Evolutionary conservation across 1,284 basidiomycete species (phyloP).

Genomic region (Trametes versicolor): DNA sequence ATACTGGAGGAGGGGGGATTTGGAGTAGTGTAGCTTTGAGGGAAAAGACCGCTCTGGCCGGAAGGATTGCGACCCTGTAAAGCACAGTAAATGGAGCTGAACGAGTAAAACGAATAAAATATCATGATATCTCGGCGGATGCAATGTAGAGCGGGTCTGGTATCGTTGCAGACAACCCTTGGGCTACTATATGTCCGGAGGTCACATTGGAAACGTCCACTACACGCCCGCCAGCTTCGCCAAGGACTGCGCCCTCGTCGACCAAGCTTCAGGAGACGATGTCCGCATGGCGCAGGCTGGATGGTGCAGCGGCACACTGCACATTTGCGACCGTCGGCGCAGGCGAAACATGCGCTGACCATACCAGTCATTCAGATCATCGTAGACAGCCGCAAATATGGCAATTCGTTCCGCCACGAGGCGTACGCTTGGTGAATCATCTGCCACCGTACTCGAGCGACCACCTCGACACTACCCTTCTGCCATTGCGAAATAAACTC

Average conservation of each 20-base stretch:
- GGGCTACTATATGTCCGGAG: slow-evolving; percentile 5
- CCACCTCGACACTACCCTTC: not conserved
- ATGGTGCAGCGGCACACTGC: slow-evolving; percentile 1
- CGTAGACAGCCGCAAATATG: not conserved
- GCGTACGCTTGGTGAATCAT: not conserved
- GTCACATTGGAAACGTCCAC: slow-evolving; percentile 16
- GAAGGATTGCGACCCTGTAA: slow-evolving; percentile 84
- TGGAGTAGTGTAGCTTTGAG: slow-evolving; percentile 87
- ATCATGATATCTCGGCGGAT: slow-evolving; percentile 4
- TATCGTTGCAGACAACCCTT: not conserved
- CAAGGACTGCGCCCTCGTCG: slow-evolving; percentile 2
- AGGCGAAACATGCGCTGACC: not conserved
- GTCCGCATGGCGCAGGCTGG: slow-evolving; percentile 1
- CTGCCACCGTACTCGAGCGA: not conserved
- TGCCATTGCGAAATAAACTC: slow-evolving; percentile 44
- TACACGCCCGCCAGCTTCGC: not conserved
- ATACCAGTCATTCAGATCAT: not conserved
- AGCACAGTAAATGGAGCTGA: slow-evolving; percentile 33
- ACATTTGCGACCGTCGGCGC: slow-evolving; percentile 5
- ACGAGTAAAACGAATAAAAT: slow-evolving; percentile 27
- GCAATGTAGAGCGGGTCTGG: not conserved
- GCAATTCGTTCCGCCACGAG: not conserved
- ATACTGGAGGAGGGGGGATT: slow-evolving; percentile 53
- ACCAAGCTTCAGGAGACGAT: not conserved
- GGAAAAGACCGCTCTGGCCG: slow-evolving; percentile 91